These are phyloP conservation scores for Houttuynia cordata DNA, from an alignment of 164 flowering plant species.

Conservation along the genomic window DNA sequence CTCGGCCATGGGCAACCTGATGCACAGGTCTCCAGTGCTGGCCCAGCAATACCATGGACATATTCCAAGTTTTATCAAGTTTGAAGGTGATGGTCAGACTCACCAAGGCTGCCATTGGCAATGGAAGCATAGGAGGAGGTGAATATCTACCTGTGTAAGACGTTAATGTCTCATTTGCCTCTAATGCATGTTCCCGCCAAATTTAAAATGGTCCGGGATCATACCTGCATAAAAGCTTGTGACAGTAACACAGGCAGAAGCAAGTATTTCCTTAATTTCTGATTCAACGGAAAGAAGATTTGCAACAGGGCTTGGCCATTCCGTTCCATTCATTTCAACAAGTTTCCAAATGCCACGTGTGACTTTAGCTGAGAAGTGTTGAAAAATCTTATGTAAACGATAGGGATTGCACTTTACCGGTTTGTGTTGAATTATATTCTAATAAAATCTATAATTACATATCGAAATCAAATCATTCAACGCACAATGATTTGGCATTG, in stretches of 20 bases:
- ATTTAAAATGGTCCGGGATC: not conserved
- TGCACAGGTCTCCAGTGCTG: slow-evolving; percentile 55
- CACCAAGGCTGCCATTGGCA: slow-evolving; percentile 83
- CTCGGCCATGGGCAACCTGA: slow-evolving; percentile 73
- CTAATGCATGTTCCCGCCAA: not conserved
- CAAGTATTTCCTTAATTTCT: slow-evolving; percentile 62
- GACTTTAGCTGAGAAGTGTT: slow-evolving; percentile 80
- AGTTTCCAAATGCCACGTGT: slow-evolving; percentile 93
- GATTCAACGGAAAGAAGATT: slow-evolving; percentile 49
- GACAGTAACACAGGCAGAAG: slow-evolving; percentile 56
- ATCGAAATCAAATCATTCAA: too few relatives aligned
- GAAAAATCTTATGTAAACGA: too few relatives aligned
- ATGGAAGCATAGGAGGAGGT: slow-evolving; percentile 51
- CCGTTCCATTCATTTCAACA: slow-evolving; percentile 86
- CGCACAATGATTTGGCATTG: too few relatives aligned
- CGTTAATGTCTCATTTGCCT: not conserved
- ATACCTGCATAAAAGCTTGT: slow-evolving; percentile 46
- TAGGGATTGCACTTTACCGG: too few relatives aligned
- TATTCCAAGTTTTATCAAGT: slow-evolving; percentile 57
- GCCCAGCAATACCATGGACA: slow-evolving; percentile 53
- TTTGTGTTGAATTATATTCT: too few relatives aligned
- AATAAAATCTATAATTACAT: too few relatives aligned
- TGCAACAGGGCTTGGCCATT: slow-evolving; percentile 98
- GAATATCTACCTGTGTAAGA: slow-evolving; percentile 20
- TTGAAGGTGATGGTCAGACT: slow-evolving; percentile 88